Evolutionary conservation across 2,329 filamentous ascomycete species (phyloP).

Genomic region (Graphiopsis chlorocephala): DNA sequence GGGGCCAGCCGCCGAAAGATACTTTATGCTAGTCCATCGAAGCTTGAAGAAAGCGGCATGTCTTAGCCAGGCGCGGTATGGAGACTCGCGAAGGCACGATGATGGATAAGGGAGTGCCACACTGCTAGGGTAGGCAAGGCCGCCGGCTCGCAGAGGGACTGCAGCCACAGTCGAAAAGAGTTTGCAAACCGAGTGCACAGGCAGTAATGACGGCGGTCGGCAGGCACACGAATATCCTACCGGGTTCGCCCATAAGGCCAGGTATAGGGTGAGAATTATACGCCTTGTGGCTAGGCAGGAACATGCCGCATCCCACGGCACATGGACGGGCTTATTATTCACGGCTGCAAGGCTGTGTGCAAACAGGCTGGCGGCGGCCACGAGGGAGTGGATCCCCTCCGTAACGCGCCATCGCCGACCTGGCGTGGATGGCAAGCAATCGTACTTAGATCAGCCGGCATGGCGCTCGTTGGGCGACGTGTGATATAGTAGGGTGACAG

Average conservation of each 20-base stretch:
- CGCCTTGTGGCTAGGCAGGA: slow-evolving; percentile 9
- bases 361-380: slow-evolving; percentile 11
- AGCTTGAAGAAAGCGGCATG: slow-evolving; percentile 4
- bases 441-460: background rate
- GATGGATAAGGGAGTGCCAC: slow-evolving; percentile 3
- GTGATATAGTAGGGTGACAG: background rate
- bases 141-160: background rate
- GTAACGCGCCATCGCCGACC: background rate
- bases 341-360: slow-evolving; percentile 10
- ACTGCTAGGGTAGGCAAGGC: slow-evolving; percentile 1
- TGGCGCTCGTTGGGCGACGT: background rate
- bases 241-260: background rate
- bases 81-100: background rate
- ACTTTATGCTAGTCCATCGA: slow-evolving; percentile 14
- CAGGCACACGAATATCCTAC: background rate
- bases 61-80: slow-evolving; percentile 6
- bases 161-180: slow-evolving; percentile 16
- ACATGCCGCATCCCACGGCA: slow-evolving; percentile 12
- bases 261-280: slow-evolving; percentile 1
- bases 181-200: slow-evolving; percentile 14
- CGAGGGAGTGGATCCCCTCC: slow-evolving; percentile 14
- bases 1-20: slow-evolving; percentile 5
- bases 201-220: slow-evolving; percentile 4
- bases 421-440: background rate
- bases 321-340: background rate